These are phyloP conservation scores for Serendipita indica DNA, from an alignment of 768 basidiomycete species.

Conservation along the genomic window DNA sequence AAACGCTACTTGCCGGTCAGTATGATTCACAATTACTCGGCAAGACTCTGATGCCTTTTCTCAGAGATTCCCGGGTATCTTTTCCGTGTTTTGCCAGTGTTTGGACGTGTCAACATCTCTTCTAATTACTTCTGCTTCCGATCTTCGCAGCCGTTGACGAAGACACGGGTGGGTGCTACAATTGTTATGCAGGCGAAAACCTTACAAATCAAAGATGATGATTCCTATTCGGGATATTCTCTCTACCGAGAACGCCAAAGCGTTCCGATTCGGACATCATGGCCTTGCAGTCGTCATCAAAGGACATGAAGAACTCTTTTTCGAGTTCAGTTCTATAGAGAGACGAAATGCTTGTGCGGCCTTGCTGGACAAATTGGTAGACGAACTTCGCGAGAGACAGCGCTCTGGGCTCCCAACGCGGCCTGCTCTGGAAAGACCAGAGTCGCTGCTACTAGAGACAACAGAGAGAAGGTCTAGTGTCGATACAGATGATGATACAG, in stretches of 20 bases:
- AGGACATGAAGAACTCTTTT: slow-evolving; percentile 95
- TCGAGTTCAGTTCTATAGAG: slow-evolving; percentile 76
- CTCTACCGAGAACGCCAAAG: slow-evolving; percentile 67
- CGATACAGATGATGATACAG: slow-evolving; percentile 23
- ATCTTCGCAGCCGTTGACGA: slow-evolving; percentile 65
- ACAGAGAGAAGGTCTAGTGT: slow-evolving; percentile 41
- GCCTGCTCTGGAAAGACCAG: slow-evolving; percentile 41
- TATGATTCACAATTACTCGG: slow-evolving; percentile 14
- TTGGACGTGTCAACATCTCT: slow-evolving; percentile 81
- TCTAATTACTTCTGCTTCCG: slow-evolving; percentile 90
- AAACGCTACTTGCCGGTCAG: slow-evolving; percentile 77
- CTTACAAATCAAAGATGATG: slow-evolving; percentile 55
- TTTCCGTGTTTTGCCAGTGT: slow-evolving; percentile 77
- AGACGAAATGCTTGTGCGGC: slow-evolving; percentile 64
- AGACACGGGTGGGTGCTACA: slow-evolving; percentile 55
- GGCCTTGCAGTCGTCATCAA: slow-evolving; percentile 83
- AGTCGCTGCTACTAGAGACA: slow-evolving; percentile 74
- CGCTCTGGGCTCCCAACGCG: slow-evolving; percentile 29
- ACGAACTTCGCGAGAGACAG: slow-evolving; percentile 42
- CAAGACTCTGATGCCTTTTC: slow-evolving; percentile 20
- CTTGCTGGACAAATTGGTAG: slow-evolving; percentile 68
- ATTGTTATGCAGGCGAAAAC: slow-evolving; percentile 2
- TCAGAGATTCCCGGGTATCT: slow-evolving; percentile 85
- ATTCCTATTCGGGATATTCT: slow-evolving; percentile 83
- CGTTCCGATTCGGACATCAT: slow-evolving; percentile 78